Evolutionary conservation across 257 asterid genomes (phyloP).

Genomic region (Orobanche coerulescens): DNA sequence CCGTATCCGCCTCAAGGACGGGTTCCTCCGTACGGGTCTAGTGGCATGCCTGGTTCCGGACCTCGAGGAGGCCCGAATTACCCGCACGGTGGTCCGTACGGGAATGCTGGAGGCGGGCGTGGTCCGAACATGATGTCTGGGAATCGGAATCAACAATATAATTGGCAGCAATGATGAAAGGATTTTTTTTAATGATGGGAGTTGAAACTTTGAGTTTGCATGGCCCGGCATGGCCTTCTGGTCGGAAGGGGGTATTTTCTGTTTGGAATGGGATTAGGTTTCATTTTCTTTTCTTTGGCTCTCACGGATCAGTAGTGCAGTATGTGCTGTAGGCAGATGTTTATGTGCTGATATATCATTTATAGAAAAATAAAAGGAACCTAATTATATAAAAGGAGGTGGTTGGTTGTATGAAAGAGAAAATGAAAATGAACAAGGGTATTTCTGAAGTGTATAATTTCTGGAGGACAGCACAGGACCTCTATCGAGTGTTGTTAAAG

Average conservation of each 20-base stretch:
- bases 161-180: conserved; percentile 67
- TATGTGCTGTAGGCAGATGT: no score
- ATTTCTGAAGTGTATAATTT: no score
- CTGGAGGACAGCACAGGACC: no score
- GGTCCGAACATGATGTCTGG: conserved; percentile 66
- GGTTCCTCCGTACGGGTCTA: conserved; percentile 57
- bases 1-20: conserved; percentile 81
- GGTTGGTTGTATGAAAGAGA: no score
- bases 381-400: no score
- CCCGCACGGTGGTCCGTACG: conserved; percentile 68
- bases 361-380: no score
- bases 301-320: not conserved
- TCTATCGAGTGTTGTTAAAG: no score
- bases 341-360: no score
- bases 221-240: no score
- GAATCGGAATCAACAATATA: conserved; percentile 72
- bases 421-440: no score
- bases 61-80: conserved; percentile 79
- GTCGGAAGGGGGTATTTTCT: not conserved
- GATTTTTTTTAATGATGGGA: not conserved
- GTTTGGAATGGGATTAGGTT: not conserved
- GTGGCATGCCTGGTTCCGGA: conserved; percentile 49
- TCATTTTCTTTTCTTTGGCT: not conserved
- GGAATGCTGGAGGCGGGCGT: conserved; percentile 69
- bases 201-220: not conserved